Percentiles rank a stretch among this genome's conserved stretches.
phyloP scores from a whole-genome alignment of 192 early-diverging fungal genomes.

The Linnemannia exigua region DNA sequence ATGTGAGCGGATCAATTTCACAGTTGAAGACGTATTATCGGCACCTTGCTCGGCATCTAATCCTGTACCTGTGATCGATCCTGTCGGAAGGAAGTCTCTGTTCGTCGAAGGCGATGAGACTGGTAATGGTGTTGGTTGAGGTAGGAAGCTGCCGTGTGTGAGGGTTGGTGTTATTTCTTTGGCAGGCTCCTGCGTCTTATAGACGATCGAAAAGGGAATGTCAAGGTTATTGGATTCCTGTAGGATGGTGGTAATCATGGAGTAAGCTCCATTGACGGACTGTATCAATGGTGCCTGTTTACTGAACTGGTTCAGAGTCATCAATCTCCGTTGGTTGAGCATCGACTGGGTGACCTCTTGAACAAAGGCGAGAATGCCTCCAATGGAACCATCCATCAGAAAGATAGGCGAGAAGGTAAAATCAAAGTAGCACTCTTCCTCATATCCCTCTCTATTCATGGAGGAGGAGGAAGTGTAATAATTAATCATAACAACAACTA shows the following conservation, averaged over 20 bases:
- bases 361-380: constrained; percentile 49
- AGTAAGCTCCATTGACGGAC: constrained; percentile 39
- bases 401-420: constrained; percentile 59
- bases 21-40: not conserved
- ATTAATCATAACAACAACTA: not conserved
- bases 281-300: constrained; percentile 49
- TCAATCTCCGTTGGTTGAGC: constrained; percentile 47
- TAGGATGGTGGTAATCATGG: constrained; percentile 44
- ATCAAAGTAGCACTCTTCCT: constrained; percentile 59
- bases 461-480: not conserved
- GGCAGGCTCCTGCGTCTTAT: constrained; percentile 18
- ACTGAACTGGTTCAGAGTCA: constrained; percentile 51
- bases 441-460: constrained; percentile 52
- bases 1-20: constrained; percentile 33
- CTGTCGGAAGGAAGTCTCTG: constrained; percentile 15
- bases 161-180: not conserved
- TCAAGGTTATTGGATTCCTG: constrained; percentile 50
- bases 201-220: constrained; percentile 44
- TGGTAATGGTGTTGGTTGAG: constrained; percentile 7
- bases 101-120: not conserved
- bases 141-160: constrained; percentile 11
- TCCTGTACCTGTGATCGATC: constrained; percentile 16
- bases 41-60: not conserved
- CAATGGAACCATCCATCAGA: constrained; percentile 33
- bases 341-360: constrained; percentile 55